Evolutionary conservation across 257 asterid species (phyloP).

Genomic region (Salvia hispanica): DNA sequence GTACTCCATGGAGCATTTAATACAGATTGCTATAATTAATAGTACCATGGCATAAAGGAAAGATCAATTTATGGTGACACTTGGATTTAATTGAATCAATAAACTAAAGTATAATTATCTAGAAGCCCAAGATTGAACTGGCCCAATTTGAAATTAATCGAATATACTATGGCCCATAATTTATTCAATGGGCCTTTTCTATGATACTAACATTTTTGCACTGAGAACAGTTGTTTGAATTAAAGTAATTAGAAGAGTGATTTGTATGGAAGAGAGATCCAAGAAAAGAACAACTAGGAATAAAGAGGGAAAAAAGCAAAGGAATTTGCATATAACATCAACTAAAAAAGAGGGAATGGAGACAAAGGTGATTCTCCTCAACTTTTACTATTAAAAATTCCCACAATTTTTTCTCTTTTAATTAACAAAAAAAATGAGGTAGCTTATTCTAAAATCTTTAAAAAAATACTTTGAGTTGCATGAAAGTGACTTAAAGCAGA

Average conservation of each 20-base stretch:
- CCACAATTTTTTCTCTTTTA: slow-evolving; percentile 20
- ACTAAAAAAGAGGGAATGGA: slow-evolving; percentile 3
- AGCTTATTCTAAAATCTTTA: slow-evolving; percentile 4
- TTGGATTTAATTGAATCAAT: too few species aligned
- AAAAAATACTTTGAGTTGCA: slow-evolving; percentile 34
- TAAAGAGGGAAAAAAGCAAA: slow-evolving; percentile 22
- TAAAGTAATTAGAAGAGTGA: too few species aligned
- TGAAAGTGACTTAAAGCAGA: slow-evolving; percentile 35
- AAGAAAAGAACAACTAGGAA: slow-evolving; percentile 29
- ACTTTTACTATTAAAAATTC: slow-evolving; percentile 22
- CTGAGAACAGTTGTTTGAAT: neutral
- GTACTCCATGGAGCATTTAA: too few species aligned
- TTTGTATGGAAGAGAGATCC: slow-evolving; percentile 3
- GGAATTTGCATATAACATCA: slow-evolving; percentile 32
- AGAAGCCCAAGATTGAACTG: too few species aligned
- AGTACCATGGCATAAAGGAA: too few species aligned
- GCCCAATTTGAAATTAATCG: too few species aligned
- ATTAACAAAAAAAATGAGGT: slow-evolving; percentile 4
- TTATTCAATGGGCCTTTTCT: neutral
- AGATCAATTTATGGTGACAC: too few species aligned
- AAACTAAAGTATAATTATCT: too few species aligned
- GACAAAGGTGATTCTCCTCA: slow-evolving; percentile 33
- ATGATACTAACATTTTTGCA: neutral
- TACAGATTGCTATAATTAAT: too few species aligned
- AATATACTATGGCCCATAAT: neutral